A percentile compares a stretch with the other conserved stretches of the same genome.
Evolutionary conservation across 2,329 filamentous ascomycete species (phyloP).

Genomic region (Chaetomiaceae sp.): DNA sequence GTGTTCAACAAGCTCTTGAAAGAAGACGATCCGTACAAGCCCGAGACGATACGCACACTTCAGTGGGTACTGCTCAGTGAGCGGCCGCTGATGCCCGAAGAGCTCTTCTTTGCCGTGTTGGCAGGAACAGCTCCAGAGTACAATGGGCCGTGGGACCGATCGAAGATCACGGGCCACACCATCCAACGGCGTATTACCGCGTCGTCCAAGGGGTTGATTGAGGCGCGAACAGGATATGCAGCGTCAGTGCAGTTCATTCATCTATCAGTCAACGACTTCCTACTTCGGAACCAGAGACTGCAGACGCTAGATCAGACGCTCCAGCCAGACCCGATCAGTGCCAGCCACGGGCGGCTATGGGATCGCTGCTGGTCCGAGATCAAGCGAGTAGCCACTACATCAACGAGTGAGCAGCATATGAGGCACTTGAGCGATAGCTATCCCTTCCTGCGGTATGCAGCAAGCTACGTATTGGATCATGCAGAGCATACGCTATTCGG

Average conservation of each 20-base stretch:
- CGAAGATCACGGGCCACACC: not conserved
- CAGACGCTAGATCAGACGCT: conserved; percentile 1
- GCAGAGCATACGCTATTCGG: no score
- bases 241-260: not conserved
- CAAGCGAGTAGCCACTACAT: no score
- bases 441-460: no score
- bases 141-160: not conserved
- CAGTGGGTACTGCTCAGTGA: not conserved
- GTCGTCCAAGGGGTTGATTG: not conserved
- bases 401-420: no score
- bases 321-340: no score
- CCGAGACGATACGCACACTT: not conserved
- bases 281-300: not conserved
- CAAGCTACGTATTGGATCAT: no score
- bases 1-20: no score
- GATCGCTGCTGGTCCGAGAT: no score
- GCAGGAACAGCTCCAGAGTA: not conserved
- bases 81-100: not conserved
- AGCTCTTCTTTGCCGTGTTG: not conserved
- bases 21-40: no score
- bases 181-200: not conserved
- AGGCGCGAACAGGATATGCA: not conserved
- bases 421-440: no score
- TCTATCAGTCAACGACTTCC: conserved; percentile 1
- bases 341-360: no score